phyloP scores from a whole-genome alignment of 2,329 filamentous ascomycete genomes.

The Chaetoscypha palmicola region DNA sequence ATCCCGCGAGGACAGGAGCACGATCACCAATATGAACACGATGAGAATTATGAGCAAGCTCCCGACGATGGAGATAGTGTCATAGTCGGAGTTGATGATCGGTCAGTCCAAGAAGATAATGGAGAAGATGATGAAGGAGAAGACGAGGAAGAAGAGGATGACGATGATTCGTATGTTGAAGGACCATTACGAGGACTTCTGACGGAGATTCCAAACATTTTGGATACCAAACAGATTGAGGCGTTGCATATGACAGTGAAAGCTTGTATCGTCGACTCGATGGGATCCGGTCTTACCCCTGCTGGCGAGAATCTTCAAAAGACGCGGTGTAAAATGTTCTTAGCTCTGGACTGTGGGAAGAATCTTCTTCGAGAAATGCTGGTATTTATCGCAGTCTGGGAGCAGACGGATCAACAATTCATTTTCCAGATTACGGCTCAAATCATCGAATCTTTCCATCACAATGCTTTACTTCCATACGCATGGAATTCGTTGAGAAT shows the following conservation, averaged over 20 bases:
- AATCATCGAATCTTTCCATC: slow-evolving; percentile 87
- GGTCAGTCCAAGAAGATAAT: slow-evolving; percentile 33
- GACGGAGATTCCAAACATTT: slow-evolving; percentile 88
- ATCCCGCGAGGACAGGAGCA: slow-evolving; percentile 28
- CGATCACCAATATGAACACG: slow-evolving; percentile 40
- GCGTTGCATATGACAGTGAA: slow-evolving; percentile 96
- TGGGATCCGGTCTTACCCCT: slow-evolving; percentile 59
- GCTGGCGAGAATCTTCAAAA: slow-evolving; percentile 80
- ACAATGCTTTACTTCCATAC: slow-evolving; percentile 83
- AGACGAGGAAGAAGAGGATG: slow-evolving; percentile 61
- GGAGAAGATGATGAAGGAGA: slow-evolving; percentile 49
- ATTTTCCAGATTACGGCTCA: slow-evolving; percentile 97
- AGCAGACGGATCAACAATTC: slow-evolving; percentile 84
- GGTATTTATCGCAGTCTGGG: slow-evolving; percentile 96
- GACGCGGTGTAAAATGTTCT: slow-evolving; percentile 79
- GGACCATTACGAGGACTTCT: slow-evolving; percentile 76
- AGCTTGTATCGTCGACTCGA: slow-evolving; percentile 82
- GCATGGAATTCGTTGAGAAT: slow-evolving; percentile 88
- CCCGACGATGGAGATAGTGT: slow-evolving; percentile 31
- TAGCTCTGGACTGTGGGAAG: slow-evolving; percentile 83
- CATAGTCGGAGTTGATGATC: slow-evolving; percentile 43
- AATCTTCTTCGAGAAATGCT: slow-evolving; percentile 84
- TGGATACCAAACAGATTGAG: slow-evolving; percentile 92
- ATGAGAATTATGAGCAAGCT: slow-evolving; percentile 42
- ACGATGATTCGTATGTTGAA: slow-evolving; percentile 73